phyloP scores from a whole-genome alignment of 73 alveolate genomes.

The Paramecium primaurelia region DNA sequence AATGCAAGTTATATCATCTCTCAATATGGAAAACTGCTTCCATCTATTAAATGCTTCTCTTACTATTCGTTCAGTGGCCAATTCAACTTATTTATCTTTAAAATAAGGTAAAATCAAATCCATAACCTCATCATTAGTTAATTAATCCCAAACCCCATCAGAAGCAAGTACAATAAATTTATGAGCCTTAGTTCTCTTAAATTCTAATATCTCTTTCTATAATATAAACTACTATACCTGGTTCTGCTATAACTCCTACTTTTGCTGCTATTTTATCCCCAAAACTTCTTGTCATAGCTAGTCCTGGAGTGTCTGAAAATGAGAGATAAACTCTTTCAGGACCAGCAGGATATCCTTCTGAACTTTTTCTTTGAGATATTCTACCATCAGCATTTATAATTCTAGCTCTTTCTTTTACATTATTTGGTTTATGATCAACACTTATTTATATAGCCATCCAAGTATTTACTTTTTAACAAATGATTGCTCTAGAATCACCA shows the following conservation, averaged over 20 bases:
- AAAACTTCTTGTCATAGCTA: slow-evolving; percentile 77
- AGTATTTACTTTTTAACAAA: slow-evolving; percentile 48
- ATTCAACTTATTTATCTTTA: slow-evolving; percentile 12
- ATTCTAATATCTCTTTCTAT: not conserved
- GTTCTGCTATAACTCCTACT: slow-evolving; percentile 76
- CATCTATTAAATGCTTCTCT: slow-evolving; percentile 51
- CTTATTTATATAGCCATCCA: slow-evolving; percentile 62
- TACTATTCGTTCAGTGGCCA: slow-evolving; percentile 40
- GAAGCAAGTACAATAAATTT: slow-evolving; percentile 54
- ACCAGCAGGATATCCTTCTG: slow-evolving; percentile 63
- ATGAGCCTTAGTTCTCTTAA: slow-evolving; percentile 3
- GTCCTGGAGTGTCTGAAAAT: slow-evolving; percentile 66
- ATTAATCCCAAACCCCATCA: slow-evolving; percentile 63
- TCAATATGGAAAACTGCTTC: slow-evolving; percentile 24
- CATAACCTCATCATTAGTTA: slow-evolving; percentile 56
- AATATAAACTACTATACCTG: slow-evolving; percentile 53
- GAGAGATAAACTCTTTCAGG: slow-evolving; percentile 71
- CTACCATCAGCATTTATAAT: slow-evolving; percentile 71
- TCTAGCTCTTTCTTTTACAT: slow-evolving; percentile 66
- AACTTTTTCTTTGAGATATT: not conserved
- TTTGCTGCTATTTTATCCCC: slow-evolving; percentile 67
- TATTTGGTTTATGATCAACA: slow-evolving; percentile 77
- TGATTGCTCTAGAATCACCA: slow-evolving; percentile 68
- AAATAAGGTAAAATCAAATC: slow-evolving; percentile 44
- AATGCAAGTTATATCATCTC: slow-evolving; percentile 53